Evolutionary conservation across 768 basidiomycete species (phyloP).

Genomic region (Peribolospora baueri): DNA sequence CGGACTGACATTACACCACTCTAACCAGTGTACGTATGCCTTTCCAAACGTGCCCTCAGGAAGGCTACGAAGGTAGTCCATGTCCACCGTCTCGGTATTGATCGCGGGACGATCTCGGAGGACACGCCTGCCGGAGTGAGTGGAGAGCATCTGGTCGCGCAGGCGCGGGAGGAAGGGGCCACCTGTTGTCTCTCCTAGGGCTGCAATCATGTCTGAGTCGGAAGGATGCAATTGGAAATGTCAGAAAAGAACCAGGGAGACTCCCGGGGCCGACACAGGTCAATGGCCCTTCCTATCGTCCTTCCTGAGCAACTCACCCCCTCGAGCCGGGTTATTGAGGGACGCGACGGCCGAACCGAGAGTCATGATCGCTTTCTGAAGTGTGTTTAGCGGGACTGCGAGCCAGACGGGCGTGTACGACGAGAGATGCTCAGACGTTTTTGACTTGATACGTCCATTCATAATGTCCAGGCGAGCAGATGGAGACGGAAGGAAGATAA

Average conservation of each 20-base stretch:
- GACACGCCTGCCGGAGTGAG: constrained; percentile 59
- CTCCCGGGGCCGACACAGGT: not conserved
- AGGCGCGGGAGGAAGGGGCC: constrained; percentile 37
- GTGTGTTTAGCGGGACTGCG: constrained; percentile 40
- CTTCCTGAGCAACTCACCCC: constrained; percentile 32
- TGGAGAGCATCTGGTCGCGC: constrained; percentile 49
- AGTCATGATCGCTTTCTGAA: constrained; percentile 66
- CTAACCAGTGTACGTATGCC: constrained; percentile 73
- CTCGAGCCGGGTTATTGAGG: constrained; percentile 53
- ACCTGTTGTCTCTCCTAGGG: constrained; percentile 74
- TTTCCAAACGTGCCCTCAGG: constrained; percentile 63
- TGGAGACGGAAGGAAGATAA: too few species aligned
- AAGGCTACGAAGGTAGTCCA: constrained; percentile 37
- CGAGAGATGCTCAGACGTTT: too few species aligned
- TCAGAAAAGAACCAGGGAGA: not conserved
- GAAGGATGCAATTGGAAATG: not conserved
- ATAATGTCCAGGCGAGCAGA: too few species aligned
- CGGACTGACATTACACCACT: constrained; percentile 64
- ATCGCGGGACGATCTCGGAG: constrained; percentile 63
- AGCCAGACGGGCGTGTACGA: too few species aligned
- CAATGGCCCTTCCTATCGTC: not conserved
- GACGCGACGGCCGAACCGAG: constrained; percentile 66
- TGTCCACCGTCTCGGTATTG: constrained; percentile 47
- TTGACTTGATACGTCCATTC: too few species aligned
- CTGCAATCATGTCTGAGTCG: constrained; percentile 68